Percentiles rank a stretch among this genome's conserved stretches.
These are phyloP conservation scores for Clitopilus hobsonii DNA, from an alignment of 768 basidiomycete genomes.

Conservation along the genomic window DNA sequence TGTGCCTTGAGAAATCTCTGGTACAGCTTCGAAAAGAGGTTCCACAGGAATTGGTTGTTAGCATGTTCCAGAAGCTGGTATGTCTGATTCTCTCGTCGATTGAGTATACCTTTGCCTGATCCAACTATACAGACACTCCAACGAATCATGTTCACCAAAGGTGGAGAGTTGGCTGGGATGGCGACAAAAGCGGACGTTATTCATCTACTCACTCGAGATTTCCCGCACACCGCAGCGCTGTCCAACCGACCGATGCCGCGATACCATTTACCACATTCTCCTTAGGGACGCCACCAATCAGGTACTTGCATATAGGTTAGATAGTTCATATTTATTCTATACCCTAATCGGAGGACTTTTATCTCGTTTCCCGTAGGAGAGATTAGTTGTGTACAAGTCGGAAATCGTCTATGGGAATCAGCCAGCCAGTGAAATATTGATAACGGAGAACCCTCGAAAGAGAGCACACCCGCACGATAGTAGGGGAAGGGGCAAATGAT, in stretches of 20 bases:
- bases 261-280: not conserved
- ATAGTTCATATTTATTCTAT: not conserved
- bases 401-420: not conserved
- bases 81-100: conserved; percentile 6
- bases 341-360: not conserved
- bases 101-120: not conserved
- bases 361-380: not conserved
- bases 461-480: too few species aligned
- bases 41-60: conserved; percentile 66
- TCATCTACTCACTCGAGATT: conserved; percentile 50
- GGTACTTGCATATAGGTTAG: not conserved
- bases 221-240: conserved; percentile 47
- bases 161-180: conserved; percentile 57
- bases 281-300: not conserved
- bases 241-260: conserved; percentile 7
- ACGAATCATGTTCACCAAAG: conserved; percentile 61
- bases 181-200: conserved; percentile 68
- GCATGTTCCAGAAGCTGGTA: conserved; percentile 73
- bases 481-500: too few species aligned
- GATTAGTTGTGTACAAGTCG: not conserved
- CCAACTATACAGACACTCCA: conserved; percentile 50
- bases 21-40: conserved; percentile 66
- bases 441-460: not conserved
- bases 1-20: conserved; percentile 42
- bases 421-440: not conserved